These are phyloP conservation scores for Ganoderma lucidum DNA, from an alignment of 1,284 basidiomycete species.

Conservation along the genomic window DNA sequence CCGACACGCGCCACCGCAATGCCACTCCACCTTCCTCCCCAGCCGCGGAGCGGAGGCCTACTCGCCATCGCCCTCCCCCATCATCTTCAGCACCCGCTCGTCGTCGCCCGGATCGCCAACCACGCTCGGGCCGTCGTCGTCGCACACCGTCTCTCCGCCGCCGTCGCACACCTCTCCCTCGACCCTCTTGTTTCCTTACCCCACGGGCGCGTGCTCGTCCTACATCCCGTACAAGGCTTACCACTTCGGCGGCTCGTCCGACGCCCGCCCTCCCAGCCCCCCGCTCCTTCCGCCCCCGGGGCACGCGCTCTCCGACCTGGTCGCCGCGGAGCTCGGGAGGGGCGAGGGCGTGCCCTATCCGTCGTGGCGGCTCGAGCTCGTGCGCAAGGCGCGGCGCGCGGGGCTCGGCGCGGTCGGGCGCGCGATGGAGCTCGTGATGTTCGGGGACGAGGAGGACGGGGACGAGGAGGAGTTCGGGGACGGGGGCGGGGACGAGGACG, in stretches of 20 bases:
- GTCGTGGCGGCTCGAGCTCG: conserved; percentile 63
- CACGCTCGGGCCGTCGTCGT: conserved; percentile 16
- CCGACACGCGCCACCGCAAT: conserved; percentile 52
- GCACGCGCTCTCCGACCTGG: background rate
- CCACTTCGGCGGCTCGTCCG: background rate
- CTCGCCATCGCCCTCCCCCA: conserved; percentile 24
- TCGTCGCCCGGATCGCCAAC: conserved; percentile 26
- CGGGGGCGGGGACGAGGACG: background rate
- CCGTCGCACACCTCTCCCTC: background rate
- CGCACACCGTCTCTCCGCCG: conserved; percentile 20
- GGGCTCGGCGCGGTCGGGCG: conserved; percentile 62
- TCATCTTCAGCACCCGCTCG: conserved; percentile 26
- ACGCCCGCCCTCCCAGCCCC: background rate
- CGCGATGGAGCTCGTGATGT: conserved; percentile 57
- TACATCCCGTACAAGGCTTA: conserved; percentile 9
- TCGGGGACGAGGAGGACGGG: conserved; percentile 40
- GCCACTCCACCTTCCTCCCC: conserved; percentile 56
- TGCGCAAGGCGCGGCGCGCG: conserved; percentile 57
- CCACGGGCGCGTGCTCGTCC: background rate
- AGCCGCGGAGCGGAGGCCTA: conserved; percentile 24
- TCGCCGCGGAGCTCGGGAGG: background rate
- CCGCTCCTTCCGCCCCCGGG: background rate
- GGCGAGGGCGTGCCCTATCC: conserved; percentile 56
- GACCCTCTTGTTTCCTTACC: background rate
- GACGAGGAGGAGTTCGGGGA: conserved; percentile 1